Conservation (phyloP, 176 grass and related monocot species). For the Carex littledalei region DNA sequence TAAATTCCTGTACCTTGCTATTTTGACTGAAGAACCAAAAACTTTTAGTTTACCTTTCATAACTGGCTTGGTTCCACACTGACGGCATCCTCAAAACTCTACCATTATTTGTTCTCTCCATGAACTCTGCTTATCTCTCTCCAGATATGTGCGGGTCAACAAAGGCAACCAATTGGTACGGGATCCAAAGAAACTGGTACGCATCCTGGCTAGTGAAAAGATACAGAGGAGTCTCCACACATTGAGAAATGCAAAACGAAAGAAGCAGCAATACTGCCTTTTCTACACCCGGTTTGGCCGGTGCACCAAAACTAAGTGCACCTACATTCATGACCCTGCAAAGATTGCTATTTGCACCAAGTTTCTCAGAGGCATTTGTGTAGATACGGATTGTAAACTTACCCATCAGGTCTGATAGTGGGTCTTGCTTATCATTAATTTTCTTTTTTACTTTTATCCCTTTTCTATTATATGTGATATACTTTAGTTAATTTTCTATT, state of each 20-base stretch:
- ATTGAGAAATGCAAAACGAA: constrained; percentile 62
- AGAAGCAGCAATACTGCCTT: constrained; percentile 83
- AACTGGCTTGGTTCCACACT: neutral
- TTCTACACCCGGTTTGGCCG: constrained; percentile 88
- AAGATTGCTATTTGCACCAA: constrained; percentile 98
- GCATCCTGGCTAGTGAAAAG: constrained; percentile 94
- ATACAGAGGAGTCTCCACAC: constrained; percentile 93
- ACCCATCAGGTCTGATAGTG: constrained; percentile 71
- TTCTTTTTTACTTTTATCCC: constrained; percentile 13
- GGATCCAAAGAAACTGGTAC: constrained; percentile 80
- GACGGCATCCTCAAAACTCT: neutral
- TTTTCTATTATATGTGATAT: constrained; percentile 29
- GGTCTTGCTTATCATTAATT: constrained; percentile 32
- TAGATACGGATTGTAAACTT: constrained; percentile 72
- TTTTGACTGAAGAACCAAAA: neutral
- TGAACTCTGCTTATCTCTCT: constrained; percentile 6
- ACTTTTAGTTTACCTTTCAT: neutral
- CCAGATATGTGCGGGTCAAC: constrained; percentile 77
- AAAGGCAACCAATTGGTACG: constrained; percentile 95
- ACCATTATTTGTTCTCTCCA: neutral
- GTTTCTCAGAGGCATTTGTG: constrained; percentile 89
- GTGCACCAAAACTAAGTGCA: constrained; percentile 78
- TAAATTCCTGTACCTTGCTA: neutral
- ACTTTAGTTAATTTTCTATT: neutral
- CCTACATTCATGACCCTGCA: constrained; percentile 77